Evolutionary conservation across 257 asterid species (phyloP).

Genomic region (Rubia yunnanensis): DNA sequence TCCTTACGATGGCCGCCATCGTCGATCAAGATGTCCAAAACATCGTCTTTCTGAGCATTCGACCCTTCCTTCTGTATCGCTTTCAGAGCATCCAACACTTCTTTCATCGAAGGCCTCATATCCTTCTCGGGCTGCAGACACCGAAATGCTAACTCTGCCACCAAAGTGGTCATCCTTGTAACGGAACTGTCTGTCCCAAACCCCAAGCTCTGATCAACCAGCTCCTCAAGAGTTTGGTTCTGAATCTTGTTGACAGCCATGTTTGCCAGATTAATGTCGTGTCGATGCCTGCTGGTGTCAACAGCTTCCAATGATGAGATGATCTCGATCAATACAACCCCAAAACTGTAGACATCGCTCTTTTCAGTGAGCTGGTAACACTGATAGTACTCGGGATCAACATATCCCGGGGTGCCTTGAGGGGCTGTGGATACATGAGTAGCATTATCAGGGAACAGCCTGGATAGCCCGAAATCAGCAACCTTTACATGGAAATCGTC

Average conservation of each 20-base stretch:
- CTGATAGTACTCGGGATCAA: slow-evolving; percentile 88
- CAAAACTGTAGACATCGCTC: slow-evolving; percentile 85
- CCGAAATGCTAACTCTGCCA: slow-evolving; percentile 71
- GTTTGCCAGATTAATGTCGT: slow-evolving; percentile 63
- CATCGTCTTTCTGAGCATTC: slow-evolving; percentile 43
- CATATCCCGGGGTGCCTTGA: slow-evolving; percentile 94
- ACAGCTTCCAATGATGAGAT: slow-evolving; percentile 79
- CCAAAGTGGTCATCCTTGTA: slow-evolving; percentile 51
- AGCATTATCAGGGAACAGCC: slow-evolving; percentile 62
- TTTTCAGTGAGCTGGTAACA: slow-evolving; percentile 86
- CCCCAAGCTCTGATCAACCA: slow-evolving; percentile 60
- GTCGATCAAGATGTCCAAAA: slow-evolving; percentile 46
- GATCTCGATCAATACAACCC: slow-evolving; percentile 77
- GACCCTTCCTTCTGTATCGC: slow-evolving; percentile 44
- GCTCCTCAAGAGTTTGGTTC: slow-evolving; percentile 39
- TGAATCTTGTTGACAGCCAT: slow-evolving; percentile 88
- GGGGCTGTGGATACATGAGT: slow-evolving; percentile 96
- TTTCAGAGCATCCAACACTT: slow-evolving; percentile 45
- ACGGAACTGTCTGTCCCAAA: slow-evolving; percentile 35
- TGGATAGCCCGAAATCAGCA: slow-evolving; percentile 81
- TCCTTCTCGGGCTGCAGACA: slow-evolving; percentile 77
- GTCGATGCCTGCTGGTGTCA: slow-evolving; percentile 65
- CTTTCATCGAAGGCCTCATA: slow-evolving; percentile 82
- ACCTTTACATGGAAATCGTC: slow-evolving; percentile 84
- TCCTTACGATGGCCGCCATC: slow-evolving; percentile 31